Base-by-base conservation (phyloP, 2,329 filamentous ascomycete genomes). In the Ceratocystis colombiana region DNA sequence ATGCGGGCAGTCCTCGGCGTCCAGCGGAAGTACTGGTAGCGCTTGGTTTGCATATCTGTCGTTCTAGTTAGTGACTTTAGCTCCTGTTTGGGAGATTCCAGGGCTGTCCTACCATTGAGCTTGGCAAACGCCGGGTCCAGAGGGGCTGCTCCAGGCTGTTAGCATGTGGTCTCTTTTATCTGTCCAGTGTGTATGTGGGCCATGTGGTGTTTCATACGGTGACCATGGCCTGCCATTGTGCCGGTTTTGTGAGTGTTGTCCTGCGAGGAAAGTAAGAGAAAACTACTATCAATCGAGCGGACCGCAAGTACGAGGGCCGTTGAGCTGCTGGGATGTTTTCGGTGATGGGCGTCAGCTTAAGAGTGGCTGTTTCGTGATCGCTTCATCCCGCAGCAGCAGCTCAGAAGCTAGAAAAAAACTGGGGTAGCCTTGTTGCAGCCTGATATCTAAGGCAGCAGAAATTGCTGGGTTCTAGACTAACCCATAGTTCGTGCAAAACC, bases 1-100 rank as follows among this genome's bases (percentile, higher is more conserved):
- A 96, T 77, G 78, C 84, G 85, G 37, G 90, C 90, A 59, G 90
- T 96, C 73, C 88, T 83, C 64, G 85, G 83, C 45, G 88, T 97
- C 90, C 90, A 97, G 76, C 90, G 84, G 84, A 97, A 99, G 84
- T 90, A 96, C 79, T 90, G 90, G 84, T 92, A 88, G 71, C 94
- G 88, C 80, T 89, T 90, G 73, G 83, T 80, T 73, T 83, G 84
- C 85, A 96, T 89, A 75, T 88, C 92, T 96, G 37, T 22, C 4
- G 8, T 28, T 22, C 8, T 15, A 17, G 61, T 46, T 1, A 64
- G 61, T 22, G 30, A n/a, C n/a, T 20, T 15, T 22, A 12, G 22
- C 20, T 12, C 15, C 22, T 17, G 61, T 12, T 10, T 44, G 8
- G 22, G 28, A 61, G 50, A 48, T 20, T 12, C 8, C 22, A 33